Conservation (phyloP, 164 flowering plant species). For the Vitis rotundifolia region DNA sequence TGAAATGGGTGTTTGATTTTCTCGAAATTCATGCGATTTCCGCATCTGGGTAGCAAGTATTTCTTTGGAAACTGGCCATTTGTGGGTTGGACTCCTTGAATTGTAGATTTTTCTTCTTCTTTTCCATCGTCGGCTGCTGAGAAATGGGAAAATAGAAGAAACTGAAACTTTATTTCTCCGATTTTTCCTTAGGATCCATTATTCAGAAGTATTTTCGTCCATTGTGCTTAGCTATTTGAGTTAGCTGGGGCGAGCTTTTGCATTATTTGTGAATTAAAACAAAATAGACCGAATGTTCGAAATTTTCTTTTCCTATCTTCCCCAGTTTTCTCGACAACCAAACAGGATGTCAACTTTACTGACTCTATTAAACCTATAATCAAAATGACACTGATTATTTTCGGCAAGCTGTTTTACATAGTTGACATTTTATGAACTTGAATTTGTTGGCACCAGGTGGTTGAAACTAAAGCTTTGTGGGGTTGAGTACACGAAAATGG, state of each 20-base stretch:
- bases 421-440: no score
- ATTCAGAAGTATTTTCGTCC: not conserved
- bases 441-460: not conserved
- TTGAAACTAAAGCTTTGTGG: conserved; percentile 4
- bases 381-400: no score
- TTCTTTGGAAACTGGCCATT: not conserved
- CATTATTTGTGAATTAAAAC: not conserved
- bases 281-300: not conserved
- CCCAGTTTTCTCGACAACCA: not conserved
- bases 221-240: not conserved
- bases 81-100: not conserved
- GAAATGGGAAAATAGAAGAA: not conserved
- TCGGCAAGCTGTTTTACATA: no score
- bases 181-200: not conserved
- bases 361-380: not conserved
- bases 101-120: not conserved
- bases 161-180: not conserved
- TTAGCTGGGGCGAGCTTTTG: no score
- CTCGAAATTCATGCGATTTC: not conserved
- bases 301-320: not conserved
- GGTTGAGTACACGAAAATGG: conserved; percentile 41
- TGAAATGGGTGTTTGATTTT: not conserved
- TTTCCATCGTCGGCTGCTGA: not conserved
- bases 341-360: not conserved
- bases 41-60: not conserved